Conservation (phyloP, 139 green algal genomes). For the Haematococcus lacustris region DNA sequence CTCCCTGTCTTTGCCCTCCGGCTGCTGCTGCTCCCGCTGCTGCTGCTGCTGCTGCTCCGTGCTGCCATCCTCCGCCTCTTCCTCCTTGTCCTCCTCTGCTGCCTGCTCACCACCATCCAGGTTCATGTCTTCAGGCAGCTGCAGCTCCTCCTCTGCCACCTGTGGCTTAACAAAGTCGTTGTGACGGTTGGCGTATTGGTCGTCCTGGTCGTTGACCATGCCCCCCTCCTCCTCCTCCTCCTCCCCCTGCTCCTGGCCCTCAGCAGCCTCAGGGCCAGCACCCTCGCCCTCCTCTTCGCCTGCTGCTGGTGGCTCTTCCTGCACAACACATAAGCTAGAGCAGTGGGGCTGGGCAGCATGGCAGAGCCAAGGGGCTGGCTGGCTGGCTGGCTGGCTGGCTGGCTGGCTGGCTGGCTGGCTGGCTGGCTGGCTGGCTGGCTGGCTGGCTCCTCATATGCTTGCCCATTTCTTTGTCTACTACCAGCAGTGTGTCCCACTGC, state of each 20-base stretch:
- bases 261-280: constrained; percentile 6
- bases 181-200: constrained; percentile 12
- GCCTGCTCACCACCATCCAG: constrained; percentile 58
- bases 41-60: constrained; percentile 8
- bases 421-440: too few relatives aligned
- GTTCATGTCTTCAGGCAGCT: constrained; percentile 77
- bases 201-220: constrained; percentile 24
- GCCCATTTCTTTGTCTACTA: too few relatives aligned
- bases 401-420: too few relatives aligned
- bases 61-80: constrained; percentile 10
- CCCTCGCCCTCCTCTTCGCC: neutral
- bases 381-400: neutral
- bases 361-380: neutral
- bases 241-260: neutral
- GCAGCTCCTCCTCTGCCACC: constrained; percentile 55
- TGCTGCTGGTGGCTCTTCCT: too few relatives aligned
- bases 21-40: constrained; percentile 15
- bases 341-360: neutral
- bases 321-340: neutral
- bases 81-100: constrained; percentile 28
- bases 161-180: constrained; percentile 31
- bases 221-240: constrained; percentile 30
- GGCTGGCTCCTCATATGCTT: too few relatives aligned
- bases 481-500: too few relatives aligned
- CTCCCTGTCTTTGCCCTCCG: constrained; percentile 12